Evolutionary conservation across 2,329 filamentous ascomycete genomes (phyloP).

Genomic region (Hypoxylon sp.): DNA sequence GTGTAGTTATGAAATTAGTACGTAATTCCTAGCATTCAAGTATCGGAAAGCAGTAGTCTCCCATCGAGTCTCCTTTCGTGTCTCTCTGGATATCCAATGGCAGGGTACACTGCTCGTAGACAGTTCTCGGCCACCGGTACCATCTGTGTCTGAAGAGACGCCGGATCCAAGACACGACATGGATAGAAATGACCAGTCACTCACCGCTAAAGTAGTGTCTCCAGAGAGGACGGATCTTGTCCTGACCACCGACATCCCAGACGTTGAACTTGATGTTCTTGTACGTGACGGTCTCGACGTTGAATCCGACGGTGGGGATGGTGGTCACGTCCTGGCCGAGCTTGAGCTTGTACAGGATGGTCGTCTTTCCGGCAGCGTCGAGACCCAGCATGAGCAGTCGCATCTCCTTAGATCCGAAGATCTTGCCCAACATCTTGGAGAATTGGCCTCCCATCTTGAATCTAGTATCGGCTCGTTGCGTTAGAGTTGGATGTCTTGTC

Average conservation of each 20-base stretch:
- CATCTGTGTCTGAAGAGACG: neutral
- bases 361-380: conserved; percentile 98
- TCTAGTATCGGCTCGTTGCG: conserved; percentile 11
- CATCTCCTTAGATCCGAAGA: conserved; percentile 99
- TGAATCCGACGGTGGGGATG: conserved; percentile 98
- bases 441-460: conserved; percentile 87
- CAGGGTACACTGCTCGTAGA: neutral
- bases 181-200: conserved; percentile 38
- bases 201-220: conserved; percentile 92
- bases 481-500: neutral
- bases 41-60: neutral
- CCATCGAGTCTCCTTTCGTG: neutral
- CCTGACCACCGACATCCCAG: conserved; percentile 98
- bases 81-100: neutral
- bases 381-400: conserved; percentile 97
- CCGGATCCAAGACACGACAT: neutral
- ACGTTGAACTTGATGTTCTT: conserved; percentile 99
- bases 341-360: conserved; percentile 99
- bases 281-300: conserved; percentile 98
- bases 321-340: conserved; percentile 97
- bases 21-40: neutral
- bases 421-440: conserved; percentile 97
- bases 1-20: conserved; percentile 1
- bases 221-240: conserved; percentile 98
- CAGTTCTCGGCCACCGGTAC: neutral